Base-by-base conservation (phyloP, 352 stramenopile species). In the Phytopythium mirpurense region DNA sequence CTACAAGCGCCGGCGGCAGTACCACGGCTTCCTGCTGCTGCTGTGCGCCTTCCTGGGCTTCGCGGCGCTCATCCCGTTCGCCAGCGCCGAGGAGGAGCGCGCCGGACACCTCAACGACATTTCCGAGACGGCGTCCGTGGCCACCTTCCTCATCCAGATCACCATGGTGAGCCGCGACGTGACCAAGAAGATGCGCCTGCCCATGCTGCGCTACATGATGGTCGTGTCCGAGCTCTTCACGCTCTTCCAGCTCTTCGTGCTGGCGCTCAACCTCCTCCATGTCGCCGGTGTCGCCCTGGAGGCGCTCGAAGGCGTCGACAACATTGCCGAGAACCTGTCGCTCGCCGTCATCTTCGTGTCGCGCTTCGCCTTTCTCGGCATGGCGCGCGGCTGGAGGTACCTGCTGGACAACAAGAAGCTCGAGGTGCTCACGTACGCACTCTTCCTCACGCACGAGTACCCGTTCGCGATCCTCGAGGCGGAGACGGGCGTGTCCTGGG, bases 111-210 rank as follows among this genome's bases (percentile, higher is more conserved):
- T 76, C 24, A 74, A 74, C 50, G 56, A 74, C 41, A 64, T 74
- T 16, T 74, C 65, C 11, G 65, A 74, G 62, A 60, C 65, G 43
- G 63, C 58, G 12, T 61, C 65, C 1, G 48, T 67, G 34, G 27
- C 68, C 8, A 72, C 58, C 15, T 76, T 79, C 53, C 59, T 72
- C 8, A 60, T 74, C 4, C 69, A 75, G 44, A 75, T 78, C 57
- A 72, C 67, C 0, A 60, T 74, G 12, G 62, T 78, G 23, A 62
- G 62, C 18, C 48, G 53, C 19, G 65, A 57, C 26, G 56, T 74
- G 14, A 56, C 51, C 23, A 41, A 54, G 14, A 62, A 62, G 34
- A 58, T 76, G 38, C 61, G 59, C 27, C 35, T 78, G 12, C 42
- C 36, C 1, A 66, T 58, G 0, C 58, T 78, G 7, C 21, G 42